Evolutionary conservation across 2,329 filamentous ascomycete species (phyloP), one percentile per base, ranked within the genome.

Genomic region (Tolypocladium sp.): DNA sequence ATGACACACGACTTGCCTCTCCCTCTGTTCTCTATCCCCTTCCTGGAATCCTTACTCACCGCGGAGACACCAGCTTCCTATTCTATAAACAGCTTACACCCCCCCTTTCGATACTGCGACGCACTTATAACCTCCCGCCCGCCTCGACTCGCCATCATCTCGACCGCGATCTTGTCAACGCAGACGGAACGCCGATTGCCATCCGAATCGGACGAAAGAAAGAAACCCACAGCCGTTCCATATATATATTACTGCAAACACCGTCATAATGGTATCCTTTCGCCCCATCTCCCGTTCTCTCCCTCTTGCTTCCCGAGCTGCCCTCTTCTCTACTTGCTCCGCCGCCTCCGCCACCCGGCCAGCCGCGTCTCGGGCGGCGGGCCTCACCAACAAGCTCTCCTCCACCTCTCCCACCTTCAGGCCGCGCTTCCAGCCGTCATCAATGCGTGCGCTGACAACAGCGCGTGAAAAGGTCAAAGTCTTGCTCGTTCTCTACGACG

Each of bases 401-500:
- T 44, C 49, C 57, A 49, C 58, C 51, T 62, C 62, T 53, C 58
- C 60, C 58, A 79, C 65, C 72, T 80, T 53, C 58, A 25, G 15
- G 79, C 66, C 73, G 80, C 64, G 71, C 66, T 77, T 76, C 69
- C 72, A 70, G 69, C 75, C 66, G 73, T 62, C 60, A 76, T 59
- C 61, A 53, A 55, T 61, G 15, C 57, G 57, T 40, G 53, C 76
- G 76, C 79, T 82, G 71, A 82, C 79, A 68, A 75, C 74, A 63
- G 63, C 66, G 61, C 67, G 67, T 66, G 67, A 70, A 71, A 68
- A 97, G 92, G 92, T 92, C 81, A 97, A 97, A 82, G 90, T 97
- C 79, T 88, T 97, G 74, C 82, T 92, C 73, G 90, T 96, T 69
- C 85, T 96, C 68, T 97, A 97, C 82, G 92, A 97, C 78, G 92